Percentiles rank a stretch among this genome's conserved stretches.
Conservation (phyloP, 495 filamentous ascomycete species). For the Podospora tetraspora region DNA sequence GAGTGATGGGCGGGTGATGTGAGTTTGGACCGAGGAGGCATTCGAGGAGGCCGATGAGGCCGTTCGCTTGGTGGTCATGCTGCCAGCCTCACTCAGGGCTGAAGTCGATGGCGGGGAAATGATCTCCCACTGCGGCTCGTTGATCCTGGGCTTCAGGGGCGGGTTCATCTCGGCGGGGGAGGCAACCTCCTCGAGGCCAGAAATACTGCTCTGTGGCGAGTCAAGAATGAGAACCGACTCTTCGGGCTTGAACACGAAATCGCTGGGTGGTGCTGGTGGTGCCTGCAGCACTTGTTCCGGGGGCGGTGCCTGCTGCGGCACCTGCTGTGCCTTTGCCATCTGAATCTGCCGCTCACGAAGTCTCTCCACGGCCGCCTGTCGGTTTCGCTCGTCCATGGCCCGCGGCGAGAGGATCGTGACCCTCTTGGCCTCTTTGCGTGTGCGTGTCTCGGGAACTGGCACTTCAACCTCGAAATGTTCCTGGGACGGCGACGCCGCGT, state of each 20-base stretch:
- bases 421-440: conserved; percentile 23
- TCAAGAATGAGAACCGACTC: conserved; percentile 45
- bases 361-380: conserved; percentile 22
- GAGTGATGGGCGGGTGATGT: conserved; percentile 27
- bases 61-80: conserved; percentile 26
- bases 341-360: conserved; percentile 25
- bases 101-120: conserved; percentile 35
- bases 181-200: conserved; percentile 17
- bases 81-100: conserved; percentile 24
- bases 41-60: conserved; percentile 21
- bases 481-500: conserved; percentile 42
- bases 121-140: conserved; percentile 50
- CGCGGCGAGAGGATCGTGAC: conserved; percentile 29
- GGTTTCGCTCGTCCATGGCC: conserved; percentile 29
- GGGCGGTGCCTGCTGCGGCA: neutral
- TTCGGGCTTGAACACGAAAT: conserved; percentile 35
- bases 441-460: neutral
- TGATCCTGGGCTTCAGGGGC: conserved; percentile 28
- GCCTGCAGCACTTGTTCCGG: neutral
- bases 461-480: conserved; percentile 26
- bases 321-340: conserved; percentile 22
- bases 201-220: conserved; percentile 34
- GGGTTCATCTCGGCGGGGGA: neutral
- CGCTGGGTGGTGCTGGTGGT: neutral
- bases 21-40: conserved; percentile 26